Percentiles rank a stretch among this genome's conserved stretches.
phyloP scores from a whole-genome alignment of 228 moss, liverwort and hornwort genomes.

The Sphagnum magellanicum region DNA sequence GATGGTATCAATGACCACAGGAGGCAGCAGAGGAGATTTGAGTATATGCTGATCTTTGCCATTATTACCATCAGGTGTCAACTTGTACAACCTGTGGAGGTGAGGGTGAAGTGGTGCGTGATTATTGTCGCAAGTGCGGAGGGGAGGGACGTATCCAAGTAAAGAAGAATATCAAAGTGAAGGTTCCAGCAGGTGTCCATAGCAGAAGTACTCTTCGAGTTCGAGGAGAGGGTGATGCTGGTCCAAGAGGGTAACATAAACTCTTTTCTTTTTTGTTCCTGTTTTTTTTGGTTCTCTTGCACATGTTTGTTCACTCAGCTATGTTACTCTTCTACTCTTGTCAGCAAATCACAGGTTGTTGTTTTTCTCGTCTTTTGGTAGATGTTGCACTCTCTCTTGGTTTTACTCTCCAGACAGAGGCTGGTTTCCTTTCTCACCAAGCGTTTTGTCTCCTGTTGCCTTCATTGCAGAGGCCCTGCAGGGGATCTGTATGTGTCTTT shows the following conservation, averaged over 20 bases:
- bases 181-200: conserved; percentile 90
- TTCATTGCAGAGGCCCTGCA: conserved; percentile 56
- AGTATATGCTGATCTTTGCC: no score
- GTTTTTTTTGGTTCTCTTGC: no score
- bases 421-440: not conserved
- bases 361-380: no score
- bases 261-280: not conserved
- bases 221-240: conserved; percentile 92
- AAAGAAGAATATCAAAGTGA: conserved; percentile 84
- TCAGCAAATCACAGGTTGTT: no score
- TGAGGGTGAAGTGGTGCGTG: conserved; percentile 88
- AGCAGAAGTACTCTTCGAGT: conserved; percentile 94
- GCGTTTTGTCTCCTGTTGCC: no score
- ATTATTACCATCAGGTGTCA: conserved; percentile 57
- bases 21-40: no score
- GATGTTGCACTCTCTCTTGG: no score
- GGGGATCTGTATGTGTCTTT: conserved; percentile 98
- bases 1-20: no score
- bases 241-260: conserved; percentile 66
- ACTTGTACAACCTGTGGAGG: conserved; percentile 86
- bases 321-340: no score
- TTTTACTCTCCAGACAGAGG: no score
- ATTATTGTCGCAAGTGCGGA: conserved; percentile 90
- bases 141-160: conserved; percentile 86
- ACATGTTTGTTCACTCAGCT: no score